A percentile compares a stretch with the other conserved stretches of the same genome.
Conservation (phyloP, 257 asterid species). For the Solanum okadae region DNA sequence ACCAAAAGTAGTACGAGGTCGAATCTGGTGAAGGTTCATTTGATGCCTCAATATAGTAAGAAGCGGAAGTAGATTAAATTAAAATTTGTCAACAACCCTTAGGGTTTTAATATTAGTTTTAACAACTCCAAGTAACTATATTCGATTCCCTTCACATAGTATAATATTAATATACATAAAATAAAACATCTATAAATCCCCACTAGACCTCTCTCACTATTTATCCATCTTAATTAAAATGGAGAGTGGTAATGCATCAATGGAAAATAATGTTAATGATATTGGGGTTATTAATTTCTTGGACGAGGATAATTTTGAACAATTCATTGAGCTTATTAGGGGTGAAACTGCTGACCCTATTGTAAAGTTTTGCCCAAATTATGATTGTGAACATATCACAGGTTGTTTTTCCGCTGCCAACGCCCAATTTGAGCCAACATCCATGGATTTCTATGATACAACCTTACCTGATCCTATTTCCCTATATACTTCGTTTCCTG, state of each 20-base stretch:
- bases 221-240: neutral
- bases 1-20: neutral
- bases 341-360: conserved; percentile 27
- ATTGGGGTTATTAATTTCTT: conserved; percentile 42
- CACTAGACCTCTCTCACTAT: neutral
- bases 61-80: neutral
- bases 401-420: neutral
- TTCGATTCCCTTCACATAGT: conserved; percentile 28
- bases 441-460: neutral
- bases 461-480: neutral
- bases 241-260: conserved; percentile 12
- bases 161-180: neutral
- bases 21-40: neutral
- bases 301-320: conserved; percentile 43
- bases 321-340: conserved; percentile 30
- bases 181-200: conserved; percentile 5
- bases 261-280: conserved; percentile 5
- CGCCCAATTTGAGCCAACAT: neutral
- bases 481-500: neutral
- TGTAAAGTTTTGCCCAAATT: conserved; percentile 9
- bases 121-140: neutral
- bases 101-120: neutral
- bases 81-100: neutral
- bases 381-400: conserved; percentile 7
- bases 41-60: neutral